Evolutionary conservation across 371 early-diverging fungal species (phyloP).

Genomic region (Entomophthora muscae): DNA sequence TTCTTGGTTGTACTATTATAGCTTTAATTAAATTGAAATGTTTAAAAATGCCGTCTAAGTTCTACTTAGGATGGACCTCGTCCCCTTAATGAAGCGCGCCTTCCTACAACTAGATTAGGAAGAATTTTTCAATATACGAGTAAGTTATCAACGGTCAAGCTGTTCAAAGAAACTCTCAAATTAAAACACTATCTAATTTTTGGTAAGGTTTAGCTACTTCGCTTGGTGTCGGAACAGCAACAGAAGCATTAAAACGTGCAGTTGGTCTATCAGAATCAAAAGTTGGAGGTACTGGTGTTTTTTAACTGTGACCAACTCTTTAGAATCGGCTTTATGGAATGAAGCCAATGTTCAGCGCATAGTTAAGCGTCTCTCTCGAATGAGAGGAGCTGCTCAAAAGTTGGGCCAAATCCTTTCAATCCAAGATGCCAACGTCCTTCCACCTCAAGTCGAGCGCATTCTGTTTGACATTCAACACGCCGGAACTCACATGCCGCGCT

Average conservation of each 20-base stretch:
- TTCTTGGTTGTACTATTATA: background rate
- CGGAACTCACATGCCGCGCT: slow-evolving; percentile 89
- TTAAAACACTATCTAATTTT: background rate
- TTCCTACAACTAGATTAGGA: slow-evolving; percentile 41
- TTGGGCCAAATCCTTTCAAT: slow-evolving; percentile 95
- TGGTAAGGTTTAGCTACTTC: slow-evolving; percentile 38
- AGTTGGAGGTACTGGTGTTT: slow-evolving; percentile 13
- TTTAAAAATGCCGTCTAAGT: background rate
- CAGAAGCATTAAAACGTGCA: slow-evolving; percentile 48
- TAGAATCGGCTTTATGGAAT: slow-evolving; percentile 35
- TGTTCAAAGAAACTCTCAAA: background rate
- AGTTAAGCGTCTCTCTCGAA: slow-evolving; percentile 67
- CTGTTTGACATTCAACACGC: slow-evolving; percentile 75
- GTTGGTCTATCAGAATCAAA: slow-evolving; percentile 25
- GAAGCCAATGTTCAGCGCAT: slow-evolving; percentile 74
- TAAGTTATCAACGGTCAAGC: slow-evolving; percentile 5
- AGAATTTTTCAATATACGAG: slow-evolving; percentile 50
- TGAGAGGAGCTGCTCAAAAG: slow-evolving; percentile 95
- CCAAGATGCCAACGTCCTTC: slow-evolving; percentile 58
- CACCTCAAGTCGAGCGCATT: slow-evolving; percentile 65
- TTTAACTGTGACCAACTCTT: background rate
- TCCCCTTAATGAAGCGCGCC: background rate
- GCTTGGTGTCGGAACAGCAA: slow-evolving; percentile 51
- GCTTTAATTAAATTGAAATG: too few species aligned
- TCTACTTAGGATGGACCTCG: background rate